Evolutionary conservation across 495 filamentous ascomycete genomes (phyloP).

Genomic region (Penicillium crystallinum): DNA sequence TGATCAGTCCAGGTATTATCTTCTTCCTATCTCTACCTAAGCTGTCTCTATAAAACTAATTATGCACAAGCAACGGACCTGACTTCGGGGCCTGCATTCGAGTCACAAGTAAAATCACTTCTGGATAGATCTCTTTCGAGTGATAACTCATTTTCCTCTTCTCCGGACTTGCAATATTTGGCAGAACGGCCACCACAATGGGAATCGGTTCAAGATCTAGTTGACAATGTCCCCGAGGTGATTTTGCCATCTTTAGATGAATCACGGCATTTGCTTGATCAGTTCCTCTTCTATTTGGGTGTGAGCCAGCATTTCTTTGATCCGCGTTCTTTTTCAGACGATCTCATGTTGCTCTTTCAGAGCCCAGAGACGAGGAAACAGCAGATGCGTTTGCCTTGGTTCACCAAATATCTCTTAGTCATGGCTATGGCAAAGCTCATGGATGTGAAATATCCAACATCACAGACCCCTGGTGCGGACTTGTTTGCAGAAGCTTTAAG

Average conservation of each 20-base stretch:
- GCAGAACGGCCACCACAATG: neutral
- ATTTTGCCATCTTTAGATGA: slow-evolving; percentile 12
- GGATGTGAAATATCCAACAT: slow-evolving; percentile 15
- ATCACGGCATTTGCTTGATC: slow-evolving; percentile 20
- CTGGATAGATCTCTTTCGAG: slow-evolving; percentile 7
- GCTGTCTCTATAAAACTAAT: no score
- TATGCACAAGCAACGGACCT: slow-evolving; percentile 20
- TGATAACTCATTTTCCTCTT: neutral
- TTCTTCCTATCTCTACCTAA: neutral
- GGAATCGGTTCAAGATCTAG: slow-evolving; percentile 6
- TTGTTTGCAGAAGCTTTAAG: slow-evolving; percentile 20
- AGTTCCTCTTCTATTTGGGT: slow-evolving; percentile 21
- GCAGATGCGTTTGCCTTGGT: slow-evolving; percentile 14
- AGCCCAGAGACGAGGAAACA: neutral
- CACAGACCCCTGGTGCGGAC: slow-evolving; percentile 15
- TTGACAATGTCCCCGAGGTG: slow-evolving; percentile 1
- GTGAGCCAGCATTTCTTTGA: slow-evolving; percentile 26
- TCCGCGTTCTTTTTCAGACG: slow-evolving; percentile 17
- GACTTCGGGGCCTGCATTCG: slow-evolving; percentile 22
- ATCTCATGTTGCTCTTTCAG: slow-evolving; percentile 18
- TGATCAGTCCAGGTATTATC: slow-evolving; percentile 14
- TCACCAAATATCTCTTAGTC: slow-evolving; percentile 22
- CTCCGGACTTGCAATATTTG: neutral
- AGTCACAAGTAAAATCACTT: slow-evolving; percentile 19
- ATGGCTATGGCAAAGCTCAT: slow-evolving; percentile 26